Evolutionary conservation across 257 asterid species (phyloP).

Genomic region (Solanum sejunctum): DNA sequence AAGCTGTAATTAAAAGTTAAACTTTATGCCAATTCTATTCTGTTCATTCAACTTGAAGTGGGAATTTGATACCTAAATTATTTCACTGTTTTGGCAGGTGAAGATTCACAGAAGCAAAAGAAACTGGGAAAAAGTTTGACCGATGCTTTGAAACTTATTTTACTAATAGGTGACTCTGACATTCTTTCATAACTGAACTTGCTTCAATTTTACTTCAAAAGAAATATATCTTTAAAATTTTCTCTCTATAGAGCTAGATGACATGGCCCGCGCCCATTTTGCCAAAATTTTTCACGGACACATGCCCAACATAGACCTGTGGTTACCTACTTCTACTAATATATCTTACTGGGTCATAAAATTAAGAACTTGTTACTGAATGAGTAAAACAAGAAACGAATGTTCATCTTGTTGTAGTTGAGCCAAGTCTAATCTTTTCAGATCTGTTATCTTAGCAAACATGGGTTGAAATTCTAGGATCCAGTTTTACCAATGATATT

Average conservation of each 20-base stretch:
- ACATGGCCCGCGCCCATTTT: no score
- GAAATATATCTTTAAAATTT: background rate
- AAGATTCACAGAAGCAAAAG: conserved; percentile 30
- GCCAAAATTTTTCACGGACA: no score
- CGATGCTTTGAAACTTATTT: conserved; percentile 86
- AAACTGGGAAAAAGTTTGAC: conserved; percentile 56
- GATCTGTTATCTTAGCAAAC: background rate
- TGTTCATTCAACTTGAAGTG: background rate
- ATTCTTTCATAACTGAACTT: background rate
- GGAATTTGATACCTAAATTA: background rate
- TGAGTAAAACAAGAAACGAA: background rate
- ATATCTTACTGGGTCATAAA: background rate
- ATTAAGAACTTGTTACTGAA: background rate
- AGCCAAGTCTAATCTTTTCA: background rate
- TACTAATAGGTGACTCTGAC: conserved; percentile 55
- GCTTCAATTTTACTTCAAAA: background rate
- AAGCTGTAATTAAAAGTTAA: background rate
- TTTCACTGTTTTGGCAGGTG: conserved; percentile 33
- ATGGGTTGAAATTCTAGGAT: background rate
- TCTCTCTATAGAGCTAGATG: background rate
- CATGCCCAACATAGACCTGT: no score
- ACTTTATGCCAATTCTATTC: background rate
- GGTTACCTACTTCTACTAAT: background rate
- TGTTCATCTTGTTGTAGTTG: background rate
- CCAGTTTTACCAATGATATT: background rate